Evolutionary conservation across 805 yeast genomes (phyloP), one percentile per base, ranked within the genome.

Genomic region (Candida takata): DNA sequence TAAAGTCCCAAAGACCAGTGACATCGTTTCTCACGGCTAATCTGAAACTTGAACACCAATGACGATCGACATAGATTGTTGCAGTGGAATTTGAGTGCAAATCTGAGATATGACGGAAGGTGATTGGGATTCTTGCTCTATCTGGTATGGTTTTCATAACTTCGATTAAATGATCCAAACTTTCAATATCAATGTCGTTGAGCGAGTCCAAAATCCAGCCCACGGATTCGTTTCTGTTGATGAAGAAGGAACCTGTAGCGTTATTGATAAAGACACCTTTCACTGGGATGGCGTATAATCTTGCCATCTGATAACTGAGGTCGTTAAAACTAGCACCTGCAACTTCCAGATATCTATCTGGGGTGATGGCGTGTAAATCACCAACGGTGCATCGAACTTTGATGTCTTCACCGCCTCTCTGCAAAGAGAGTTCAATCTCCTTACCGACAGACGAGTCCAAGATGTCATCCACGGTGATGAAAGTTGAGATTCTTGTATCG

Each of bases 291-390:
- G 88, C 84, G 52, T 77, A 85, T 33, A 78, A 71, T 51, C 95
- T 72, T 3, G 96, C 96, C 62, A 87, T 68, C 59, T 88, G 96
- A 56, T 88, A 88, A 34, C 94, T 81, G 45, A 88, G 61, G 35
- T 84, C 79, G 53, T 87, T 86, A 61, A 87, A 85, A 0, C 85
- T 73, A 2, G 94, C 95, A 37, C 96, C 96, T 33, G 83, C 80
- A 7, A 84, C 90, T 36, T 79, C 81, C 5, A 88, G 77, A 55
- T 75, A 86, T 44, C 87, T 68, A 51, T 72, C 74, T 21, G 97
- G 97, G 1, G 96, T 82, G 24, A 87, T 84, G 6, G 69, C 64
- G 55, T 87, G 95, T 40, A 88, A 64, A 51, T 88, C 83, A 26
- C 81, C 86, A 29, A 88, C 81, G 14, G 50, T 57, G 36, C 84